Conservation (phyloP, 371 early-diverging fungal species). For the Mortierella sp. region DNA sequence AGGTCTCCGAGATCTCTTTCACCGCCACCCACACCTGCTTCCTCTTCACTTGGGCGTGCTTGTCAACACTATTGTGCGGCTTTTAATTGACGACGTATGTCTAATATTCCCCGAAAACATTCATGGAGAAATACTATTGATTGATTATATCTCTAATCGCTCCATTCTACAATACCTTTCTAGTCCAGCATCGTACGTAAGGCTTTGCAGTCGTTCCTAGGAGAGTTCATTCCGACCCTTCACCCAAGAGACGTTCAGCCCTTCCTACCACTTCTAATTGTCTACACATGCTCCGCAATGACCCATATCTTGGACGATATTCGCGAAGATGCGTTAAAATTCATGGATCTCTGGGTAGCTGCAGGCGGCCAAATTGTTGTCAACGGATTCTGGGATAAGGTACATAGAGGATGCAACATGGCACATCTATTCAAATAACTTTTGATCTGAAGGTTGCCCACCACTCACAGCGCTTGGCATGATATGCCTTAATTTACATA, state of each 20-base stretch:
- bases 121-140: not conserved
- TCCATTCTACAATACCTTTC: not conserved
- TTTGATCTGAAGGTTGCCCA: not conserved
- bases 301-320: constrained; percentile 92
- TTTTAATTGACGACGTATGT: constrained; percentile 76
- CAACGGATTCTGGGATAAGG: constrained; percentile 71
- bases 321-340: constrained; percentile 81
- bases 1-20: constrained; percentile 77
- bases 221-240: constrained; percentile 54
- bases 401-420: constrained; percentile 18
- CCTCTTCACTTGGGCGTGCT: constrained; percentile 74
- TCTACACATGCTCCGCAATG: constrained; percentile 90
- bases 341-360: constrained; percentile 82
- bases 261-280: constrained; percentile 81
- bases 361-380: constrained; percentile 72
- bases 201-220: constrained; percentile 57
- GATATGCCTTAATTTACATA: constrained; percentile 20
- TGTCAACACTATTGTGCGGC: constrained; percentile 69
- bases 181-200: constrained; percentile 62
- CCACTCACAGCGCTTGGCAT: not conserved
- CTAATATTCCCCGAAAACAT: too few relatives aligned
- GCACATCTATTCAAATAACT: not conserved
- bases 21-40: constrained; percentile 67
- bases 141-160: not conserved
- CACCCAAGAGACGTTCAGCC: constrained; percentile 76